Base-by-base conservation (phyloP, 164 flowering plant genomes). In the Stephania yunnanensis region DNA sequence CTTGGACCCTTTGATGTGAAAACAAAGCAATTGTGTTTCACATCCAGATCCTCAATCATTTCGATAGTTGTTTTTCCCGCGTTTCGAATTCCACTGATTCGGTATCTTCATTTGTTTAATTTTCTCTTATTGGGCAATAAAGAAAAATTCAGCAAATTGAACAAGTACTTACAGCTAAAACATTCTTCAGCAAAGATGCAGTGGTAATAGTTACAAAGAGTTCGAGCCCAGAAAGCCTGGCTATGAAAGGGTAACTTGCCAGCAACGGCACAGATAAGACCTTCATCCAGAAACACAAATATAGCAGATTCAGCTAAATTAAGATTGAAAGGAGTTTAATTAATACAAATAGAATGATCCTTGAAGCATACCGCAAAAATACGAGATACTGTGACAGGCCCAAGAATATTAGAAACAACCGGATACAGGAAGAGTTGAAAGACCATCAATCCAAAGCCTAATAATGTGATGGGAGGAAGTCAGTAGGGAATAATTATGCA, bases 141-240 rank as follows among this genome's bases (percentile, higher is more conserved):
- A 36, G 2, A 36, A 36, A 36, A 36, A 36, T 36, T 0, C 29
- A 44, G 2, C 0, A 6, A 50, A 17, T 31, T 64, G 58, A 53
- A 10, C 30, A 13, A 70, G 20, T 4, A 84, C 95, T 87, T 82
- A 89, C 93, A 68, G 86, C 74, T 29, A 91, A 31, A 50, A 81
- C 76, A 78, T 87, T 89, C 87, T 91, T 89, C 80, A 85, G 48
- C 2, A 86, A n/a, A 15, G 93, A 91, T 31, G 91, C 95, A 80
- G 73, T 74, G 69, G 84, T 85, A 10, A 91, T 19, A 69, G 82
- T 3, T 5, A 89, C 11, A 2, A 77, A 17, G 31, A 88, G 92
- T 42, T 74, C 66, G 25, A 87, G 11, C 31, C 91, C 92, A 25
- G 89, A 82, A 30, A 87, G 81, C 83, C 73, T 71, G 19, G 91